These are phyloP conservation scores for Cylindrotheca fusiformis DNA, from an alignment of 108 stramenopile species.

Conservation along the genomic window DNA sequence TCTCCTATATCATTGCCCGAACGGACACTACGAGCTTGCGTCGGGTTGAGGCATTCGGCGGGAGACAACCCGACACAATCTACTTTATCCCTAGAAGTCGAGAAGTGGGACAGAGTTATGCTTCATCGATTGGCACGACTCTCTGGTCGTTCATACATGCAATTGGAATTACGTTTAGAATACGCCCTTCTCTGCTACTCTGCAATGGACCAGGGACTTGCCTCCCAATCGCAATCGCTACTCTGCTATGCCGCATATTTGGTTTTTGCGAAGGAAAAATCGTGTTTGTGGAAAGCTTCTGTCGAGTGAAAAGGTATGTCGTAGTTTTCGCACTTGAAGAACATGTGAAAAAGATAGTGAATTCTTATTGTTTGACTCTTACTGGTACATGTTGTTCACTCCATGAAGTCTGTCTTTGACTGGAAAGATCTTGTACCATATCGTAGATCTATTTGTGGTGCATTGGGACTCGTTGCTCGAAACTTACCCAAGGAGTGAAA, in stretches of 20 bases:
- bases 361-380: no score
- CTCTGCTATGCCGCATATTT: conserved; percentile 52
- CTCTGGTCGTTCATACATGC: conserved; percentile 52
- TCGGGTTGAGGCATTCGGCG: conserved; percentile 38
- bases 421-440: conserved; percentile 80
- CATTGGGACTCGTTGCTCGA: conserved; percentile 78
- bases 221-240: conserved; percentile 66
- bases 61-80: neutral
- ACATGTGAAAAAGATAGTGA: no score
- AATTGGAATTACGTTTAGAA: conserved; percentile 24
- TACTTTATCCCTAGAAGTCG: conserved; percentile 64
- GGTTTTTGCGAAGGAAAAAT: conserved; percentile 45
- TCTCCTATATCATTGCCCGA: conserved; percentile 60
- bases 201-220: conserved; percentile 92
- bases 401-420: conserved; percentile 64
- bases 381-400: no score
- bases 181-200: conserved; percentile 70
- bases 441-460: conserved; percentile 84
- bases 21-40: conserved; percentile 65
- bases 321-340: conserved; percentile 6
- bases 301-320: conserved; percentile 69
- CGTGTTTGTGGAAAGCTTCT: conserved; percentile 87
- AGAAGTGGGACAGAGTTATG: conserved; percentile 72
- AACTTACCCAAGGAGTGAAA: conserved; percentile 42
- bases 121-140: conserved; percentile 30